These are phyloP conservation scores for Ilyonectria mors-panacis DNA, from an alignment of 2,329 filamentous ascomycete genomes.

Conservation along the genomic window DNA sequence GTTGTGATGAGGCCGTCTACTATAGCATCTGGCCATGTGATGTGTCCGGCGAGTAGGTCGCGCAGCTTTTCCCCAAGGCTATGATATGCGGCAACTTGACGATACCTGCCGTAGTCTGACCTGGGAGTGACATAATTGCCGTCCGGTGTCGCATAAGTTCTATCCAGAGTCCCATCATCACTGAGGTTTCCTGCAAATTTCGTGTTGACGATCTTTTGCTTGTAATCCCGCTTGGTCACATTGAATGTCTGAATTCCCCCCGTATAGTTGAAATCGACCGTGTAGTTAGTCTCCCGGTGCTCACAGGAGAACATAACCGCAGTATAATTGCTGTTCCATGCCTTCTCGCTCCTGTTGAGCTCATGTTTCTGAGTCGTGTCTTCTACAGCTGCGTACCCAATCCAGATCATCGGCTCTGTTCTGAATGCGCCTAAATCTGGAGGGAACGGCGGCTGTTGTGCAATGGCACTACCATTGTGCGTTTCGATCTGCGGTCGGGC, in stretches of 20 bases:
- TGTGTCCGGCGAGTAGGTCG: slow-evolving; percentile 26
- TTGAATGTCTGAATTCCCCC: slow-evolving; percentile 35
- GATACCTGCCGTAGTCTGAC: slow-evolving; percentile 24
- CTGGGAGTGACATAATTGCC: slow-evolving; percentile 34
- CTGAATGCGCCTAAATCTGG: slow-evolving; percentile 35
- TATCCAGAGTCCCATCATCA: slow-evolving; percentile 33
- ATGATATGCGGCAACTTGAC: slow-evolving; percentile 36
- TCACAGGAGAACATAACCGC: slow-evolving; percentile 39
- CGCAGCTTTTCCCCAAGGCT: slow-evolving; percentile 32
- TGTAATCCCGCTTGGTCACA: slow-evolving; percentile 26
- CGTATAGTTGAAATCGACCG: slow-evolving; percentile 35
- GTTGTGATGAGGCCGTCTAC: slow-evolving; percentile 26
- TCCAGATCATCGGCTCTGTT: slow-evolving; percentile 41
- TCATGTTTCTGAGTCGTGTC: slow-evolving; percentile 28
- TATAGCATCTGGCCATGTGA: slow-evolving; percentile 27
- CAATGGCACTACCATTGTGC: neutral
- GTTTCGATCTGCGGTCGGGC: slow-evolving; percentile 27
- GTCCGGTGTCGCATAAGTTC: slow-evolving; percentile 29
- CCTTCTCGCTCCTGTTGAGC: accelerated
- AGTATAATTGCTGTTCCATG: slow-evolving; percentile 38
- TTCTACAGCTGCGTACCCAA: slow-evolving; percentile 35
- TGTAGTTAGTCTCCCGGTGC: slow-evolving; percentile 43
- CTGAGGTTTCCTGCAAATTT: slow-evolving; percentile 9
- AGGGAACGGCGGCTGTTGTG: slow-evolving; percentile 19
- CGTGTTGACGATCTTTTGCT: slow-evolving; percentile 41